phyloP scores from a whole-genome alignment of 495 filamentous ascomycete genomes.

The Chaetomidium leptoderma region DNA sequence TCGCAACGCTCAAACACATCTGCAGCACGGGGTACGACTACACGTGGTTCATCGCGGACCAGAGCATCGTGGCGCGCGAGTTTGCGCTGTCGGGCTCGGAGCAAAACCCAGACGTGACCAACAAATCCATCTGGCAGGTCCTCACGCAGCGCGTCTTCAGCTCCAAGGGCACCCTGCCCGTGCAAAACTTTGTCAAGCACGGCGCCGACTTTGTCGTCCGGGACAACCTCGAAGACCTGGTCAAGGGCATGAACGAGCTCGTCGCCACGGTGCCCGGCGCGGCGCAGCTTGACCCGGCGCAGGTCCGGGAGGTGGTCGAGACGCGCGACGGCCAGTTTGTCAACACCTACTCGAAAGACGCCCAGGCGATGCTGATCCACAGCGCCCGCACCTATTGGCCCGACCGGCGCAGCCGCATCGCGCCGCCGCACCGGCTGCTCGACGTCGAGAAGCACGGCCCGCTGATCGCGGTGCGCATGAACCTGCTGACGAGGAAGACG shows the following conservation, averaged over 20 bases:
- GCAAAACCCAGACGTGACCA: constrained; percentile 51
- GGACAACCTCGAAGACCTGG: constrained; percentile 44
- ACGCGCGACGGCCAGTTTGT: constrained; percentile 45
- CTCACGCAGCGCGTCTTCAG: constrained; percentile 44
- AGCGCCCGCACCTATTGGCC: constrained; percentile 49
- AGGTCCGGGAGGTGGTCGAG: constrained; percentile 40
- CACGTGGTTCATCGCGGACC: constrained; percentile 52
- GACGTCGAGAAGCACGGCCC: constrained; percentile 44
- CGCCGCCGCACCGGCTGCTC: constrained; percentile 43
- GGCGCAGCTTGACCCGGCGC: constrained; percentile 34
- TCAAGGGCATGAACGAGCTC: constrained; percentile 49
- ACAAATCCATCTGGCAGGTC: constrained; percentile 46
- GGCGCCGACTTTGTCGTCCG: constrained; percentile 49
- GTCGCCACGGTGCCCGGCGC: constrained; percentile 28
- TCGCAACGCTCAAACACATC: constrained; percentile 50
- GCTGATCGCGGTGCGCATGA: constrained; percentile 49
- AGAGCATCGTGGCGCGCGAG: constrained; percentile 48
- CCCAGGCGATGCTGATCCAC: constrained; percentile 49
- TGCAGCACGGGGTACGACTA: constrained; percentile 52
- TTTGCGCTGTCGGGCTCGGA: constrained; percentile 53
- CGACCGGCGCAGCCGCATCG: constrained; percentile 40
- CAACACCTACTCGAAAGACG: constrained; percentile 49
- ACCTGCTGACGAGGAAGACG: constrained; percentile 50
- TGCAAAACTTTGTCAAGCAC: constrained; percentile 49
- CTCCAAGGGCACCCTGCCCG: constrained; percentile 42